Conservation (phyloP, 176 grass and related monocot genomes). For the Juncus inflexus region DNA sequence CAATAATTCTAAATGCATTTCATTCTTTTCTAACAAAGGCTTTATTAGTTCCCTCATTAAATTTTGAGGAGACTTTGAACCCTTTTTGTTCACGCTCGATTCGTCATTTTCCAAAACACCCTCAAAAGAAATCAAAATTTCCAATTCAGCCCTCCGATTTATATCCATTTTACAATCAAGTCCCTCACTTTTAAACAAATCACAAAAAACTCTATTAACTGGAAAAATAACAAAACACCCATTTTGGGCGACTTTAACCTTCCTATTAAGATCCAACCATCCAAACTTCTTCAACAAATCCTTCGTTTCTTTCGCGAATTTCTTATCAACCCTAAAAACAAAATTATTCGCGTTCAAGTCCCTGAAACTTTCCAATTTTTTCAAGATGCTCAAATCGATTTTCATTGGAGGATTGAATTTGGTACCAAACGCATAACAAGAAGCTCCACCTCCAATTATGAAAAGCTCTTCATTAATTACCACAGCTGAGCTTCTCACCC, state of each 20-base stretch:
- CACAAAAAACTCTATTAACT: conserved; percentile 44
- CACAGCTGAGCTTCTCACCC: conserved; percentile 69
- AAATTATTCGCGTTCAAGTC: conserved; percentile 25
- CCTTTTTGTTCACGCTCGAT: conserved; percentile 41
- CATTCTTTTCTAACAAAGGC: conserved; percentile 49
- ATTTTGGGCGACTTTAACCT: conserved; percentile 60
- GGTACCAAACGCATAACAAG: conserved; percentile 97
- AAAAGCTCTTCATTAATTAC: conserved; percentile 65
- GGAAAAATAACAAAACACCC: conserved; percentile 57
- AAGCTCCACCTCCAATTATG: conserved; percentile 77
- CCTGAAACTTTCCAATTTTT: conserved; percentile 23
- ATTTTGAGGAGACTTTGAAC: conserved; percentile 58
- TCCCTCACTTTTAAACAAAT: conserved; percentile 38
- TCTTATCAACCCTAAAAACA: conserved; percentile 69
- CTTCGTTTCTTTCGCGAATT: conserved; percentile 69
- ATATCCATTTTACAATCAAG: conserved; percentile 18
- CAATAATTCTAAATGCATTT: conserved; percentile 53
- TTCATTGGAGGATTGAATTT: conserved; percentile 74
- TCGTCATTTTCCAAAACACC: conserved; percentile 66
- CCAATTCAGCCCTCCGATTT: conserved; percentile 23
- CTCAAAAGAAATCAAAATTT: conserved; percentile 42
- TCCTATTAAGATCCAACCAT: conserved; percentile 85
- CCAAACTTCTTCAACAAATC: conserved; percentile 76
- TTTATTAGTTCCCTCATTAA: conserved; percentile 73
- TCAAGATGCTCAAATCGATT: conserved; percentile 61